These are phyloP conservation scores for Apophysomyces sp. DNA, from an alignment of 371 early-diverging fungal species.

Conservation along the genomic window DNA sequence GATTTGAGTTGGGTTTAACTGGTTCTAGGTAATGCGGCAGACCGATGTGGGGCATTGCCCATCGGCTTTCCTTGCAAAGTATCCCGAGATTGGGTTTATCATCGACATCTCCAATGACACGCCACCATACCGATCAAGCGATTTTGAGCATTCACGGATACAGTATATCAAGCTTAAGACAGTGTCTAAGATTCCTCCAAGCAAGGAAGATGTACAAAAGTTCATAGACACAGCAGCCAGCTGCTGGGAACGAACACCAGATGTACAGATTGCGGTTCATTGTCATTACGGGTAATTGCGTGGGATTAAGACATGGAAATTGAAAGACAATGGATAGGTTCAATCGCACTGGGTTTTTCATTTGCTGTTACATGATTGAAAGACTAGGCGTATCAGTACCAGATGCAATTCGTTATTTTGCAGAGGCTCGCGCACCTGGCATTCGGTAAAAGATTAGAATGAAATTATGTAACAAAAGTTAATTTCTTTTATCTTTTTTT, in stretches of 20 bases:
- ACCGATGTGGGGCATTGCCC: slow-evolving; percentile 67
- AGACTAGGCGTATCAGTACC: slow-evolving; percentile 53
- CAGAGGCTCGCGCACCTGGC: slow-evolving; percentile 64
- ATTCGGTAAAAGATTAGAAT: slow-evolving; percentile 43
- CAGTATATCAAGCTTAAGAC: slow-evolving; percentile 66
- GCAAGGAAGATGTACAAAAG: slow-evolving; percentile 51
- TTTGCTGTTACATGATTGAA: slow-evolving; percentile 70
- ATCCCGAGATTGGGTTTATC: slow-evolving; percentile 62
- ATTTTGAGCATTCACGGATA: slow-evolving; percentile 59
- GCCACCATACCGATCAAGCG: slow-evolving; percentile 64
- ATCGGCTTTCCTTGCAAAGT: slow-evolving; percentile 53
- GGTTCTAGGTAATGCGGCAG: slow-evolving; percentile 62
- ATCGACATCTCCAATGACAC: slow-evolving; percentile 55
- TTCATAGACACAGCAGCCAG: slow-evolving; percentile 53
- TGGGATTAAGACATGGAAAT: not conserved
- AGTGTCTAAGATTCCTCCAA: slow-evolving; percentile 69
- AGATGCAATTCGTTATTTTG: slow-evolving; percentile 62
- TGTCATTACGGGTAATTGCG: slow-evolving; percentile 82
- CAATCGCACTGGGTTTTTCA: slow-evolving; percentile 71
- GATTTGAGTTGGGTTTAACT: too few relatives aligned
- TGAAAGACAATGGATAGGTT: slow-evolving; percentile 35
- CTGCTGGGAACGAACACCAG: slow-evolving; percentile 62
- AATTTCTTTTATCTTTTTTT: not conserved
- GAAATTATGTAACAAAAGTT: not conserved
- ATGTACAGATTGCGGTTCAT: slow-evolving; percentile 68